Evolutionary conservation across 2,329 filamentous ascomycete species (phyloP), one percentile per base, ranked within the genome.

Genomic region (Pseudogymnoascus sp.): DNA sequence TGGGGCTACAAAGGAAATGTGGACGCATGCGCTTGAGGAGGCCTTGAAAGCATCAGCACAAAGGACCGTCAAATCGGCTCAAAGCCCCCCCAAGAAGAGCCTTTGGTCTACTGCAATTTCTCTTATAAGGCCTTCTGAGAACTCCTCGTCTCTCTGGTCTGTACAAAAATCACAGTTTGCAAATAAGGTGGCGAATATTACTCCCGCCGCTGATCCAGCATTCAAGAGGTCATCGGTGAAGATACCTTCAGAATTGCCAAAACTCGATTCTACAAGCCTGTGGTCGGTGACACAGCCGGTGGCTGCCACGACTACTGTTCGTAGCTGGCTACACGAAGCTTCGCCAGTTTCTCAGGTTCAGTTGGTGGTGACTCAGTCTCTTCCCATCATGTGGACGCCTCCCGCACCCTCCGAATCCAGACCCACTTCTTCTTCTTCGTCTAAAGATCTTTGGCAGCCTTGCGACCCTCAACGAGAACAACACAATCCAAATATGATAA

Each of bases 1-100:
- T n/a, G 19, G 38, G 16, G 41, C 42, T 58, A 36, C 60, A 52
- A 36, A 22, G 49, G 60, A 62, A 58, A 62, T 45, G 60, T 58
- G 41, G 42, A 5, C 19, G 28, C n/a, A 9, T 52, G 60, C 60
- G 23, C 28, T 62, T 4, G 60, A 58, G 35, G 60, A 62, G 25
- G 41, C 60, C 23, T 25, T 58, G 25, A 6, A 33, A 36, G n/a
- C 60, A 38, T 33, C 49, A 55, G 49, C n/a, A 19, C 25, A 25
- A 55, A 33, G 9, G 49, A 9, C 25, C n/a, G 28, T 25, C 49
- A 55, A 55, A 3, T 5, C 25, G n/a, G 49, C 9, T 33, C 49
- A 55, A 55, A 55, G 49, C 25, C 49, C 45, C 2, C 3, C 49
- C 49, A 55, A 55, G 45, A 52, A 30, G 49, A 55, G 49, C 49